Conservation (phyloP, 352 stramenopile species). For the Globisporangium nodosum region DNA sequence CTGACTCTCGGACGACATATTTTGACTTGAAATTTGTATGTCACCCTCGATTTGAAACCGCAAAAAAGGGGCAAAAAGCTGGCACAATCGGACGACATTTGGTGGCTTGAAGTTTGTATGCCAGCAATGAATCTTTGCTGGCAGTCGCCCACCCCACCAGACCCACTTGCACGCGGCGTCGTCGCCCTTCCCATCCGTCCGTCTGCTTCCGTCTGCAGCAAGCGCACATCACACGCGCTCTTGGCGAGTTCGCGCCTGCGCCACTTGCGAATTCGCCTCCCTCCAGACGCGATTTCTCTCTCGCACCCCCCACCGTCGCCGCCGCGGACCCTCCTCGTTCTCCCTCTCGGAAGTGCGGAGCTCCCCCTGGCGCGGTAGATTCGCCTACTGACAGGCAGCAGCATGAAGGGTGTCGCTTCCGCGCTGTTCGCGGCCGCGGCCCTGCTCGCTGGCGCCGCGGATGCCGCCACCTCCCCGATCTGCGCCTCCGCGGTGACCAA, state of each 20-base stretch:
- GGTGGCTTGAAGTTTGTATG: too few relatives aligned
- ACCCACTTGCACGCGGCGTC: too few relatives aligned
- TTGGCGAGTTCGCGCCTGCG: neutral
- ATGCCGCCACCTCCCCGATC: neutral
- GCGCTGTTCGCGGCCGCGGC: neutral
- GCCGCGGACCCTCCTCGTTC: neutral
- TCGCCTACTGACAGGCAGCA: neutral
- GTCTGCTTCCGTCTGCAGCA: neutral
- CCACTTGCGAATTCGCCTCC: neutral
- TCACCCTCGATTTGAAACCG: too few relatives aligned
- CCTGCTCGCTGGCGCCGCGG: neutral
- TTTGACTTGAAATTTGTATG: too few relatives aligned
- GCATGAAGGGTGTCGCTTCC: neutral
- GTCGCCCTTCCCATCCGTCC: neutral
- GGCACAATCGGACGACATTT: too few relatives aligned
- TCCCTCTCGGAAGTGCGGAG: neutral
- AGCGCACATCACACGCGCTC: too few relatives aligned
- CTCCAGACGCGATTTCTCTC: neutral
- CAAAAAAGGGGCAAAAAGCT: too few relatives aligned
- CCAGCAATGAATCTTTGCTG: too few relatives aligned
- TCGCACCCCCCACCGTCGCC: neutral
- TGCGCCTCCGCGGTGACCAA: neutral
- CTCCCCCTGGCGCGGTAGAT: neutral
- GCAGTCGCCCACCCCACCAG: too few relatives aligned
- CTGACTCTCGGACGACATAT: too few relatives aligned